Evolutionary conservation across 2,329 filamentous ascomycete species (phyloP), one percentile per base, ranked within the genome.

Genomic region (Aureobasidium pullulans): DNA sequence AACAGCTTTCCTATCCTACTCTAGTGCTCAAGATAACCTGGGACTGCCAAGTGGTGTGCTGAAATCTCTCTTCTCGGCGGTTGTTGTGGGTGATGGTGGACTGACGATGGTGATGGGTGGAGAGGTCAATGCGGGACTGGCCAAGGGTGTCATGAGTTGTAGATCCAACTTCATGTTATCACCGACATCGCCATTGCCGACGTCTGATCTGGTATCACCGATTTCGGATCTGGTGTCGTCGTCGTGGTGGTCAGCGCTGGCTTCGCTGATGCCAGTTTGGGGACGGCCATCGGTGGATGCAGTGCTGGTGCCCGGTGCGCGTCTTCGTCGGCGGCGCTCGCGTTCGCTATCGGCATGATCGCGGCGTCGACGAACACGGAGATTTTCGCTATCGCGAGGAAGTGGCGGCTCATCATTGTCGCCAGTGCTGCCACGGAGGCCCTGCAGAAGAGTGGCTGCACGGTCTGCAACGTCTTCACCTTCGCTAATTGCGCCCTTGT

Each of bases 301-400:
- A 66, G 36, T 71, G 52, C 52, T 72, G 6, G 61, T 67, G 57
- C 64, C 69, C 32, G 42, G 68, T n/a, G 61, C 58, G 9, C 72
- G 66, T 63, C 88, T 78, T 65, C 89, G 78, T 88, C 90, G 77
- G 43, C 89, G 76, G 63, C 82, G 78, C 60, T 84, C 81, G 57
- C 90, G 78, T 73, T 95, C 90, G 64, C 90, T 88, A 66, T 94
- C 89, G 1, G 89, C 89, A 62, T 84, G 90, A 70, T 92, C 87
- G 68, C 88, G 76, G 66, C 85, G 75, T 60, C 84, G 81, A 58
- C 90, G 77, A 60, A 90, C 78, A 11, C 78, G 75, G 19, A 81
- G 63, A 32, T 68, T 71, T 31, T 72, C 71, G 66, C 67, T 66
- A 9, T 65, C 29, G 43, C 60, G 10, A 60, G 62, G 4, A 46